Evolutionary conservation across 805 yeast species (phyloP).

Genomic region (Ogataea degrootiae): DNA sequence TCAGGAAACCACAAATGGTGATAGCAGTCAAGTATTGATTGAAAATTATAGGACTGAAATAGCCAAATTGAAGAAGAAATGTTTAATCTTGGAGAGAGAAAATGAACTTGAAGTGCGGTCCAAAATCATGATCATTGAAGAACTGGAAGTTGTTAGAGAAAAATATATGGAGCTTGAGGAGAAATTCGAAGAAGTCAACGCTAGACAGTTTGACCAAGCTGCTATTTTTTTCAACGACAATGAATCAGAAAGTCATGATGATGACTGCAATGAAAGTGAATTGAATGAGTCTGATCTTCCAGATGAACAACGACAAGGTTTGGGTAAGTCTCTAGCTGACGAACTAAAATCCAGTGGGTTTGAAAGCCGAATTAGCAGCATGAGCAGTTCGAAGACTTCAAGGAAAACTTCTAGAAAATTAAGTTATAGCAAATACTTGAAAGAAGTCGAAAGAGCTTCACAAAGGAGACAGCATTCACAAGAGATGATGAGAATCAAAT

Average conservation of each 20-base stretch:
- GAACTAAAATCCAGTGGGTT: conserved; percentile 14
- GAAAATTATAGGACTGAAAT: conserved; percentile 16
- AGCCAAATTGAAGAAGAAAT: conserved; percentile 21
- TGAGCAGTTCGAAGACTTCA: neutral
- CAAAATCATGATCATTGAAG: conserved; percentile 48
- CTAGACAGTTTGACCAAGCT: conserved; percentile 25
- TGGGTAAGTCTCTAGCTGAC: conserved; percentile 13
- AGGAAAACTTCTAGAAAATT: conserved; percentile 9
- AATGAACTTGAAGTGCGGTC: conserved; percentile 50
- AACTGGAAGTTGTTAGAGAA: conserved; percentile 44
- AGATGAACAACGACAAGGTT: neutral
- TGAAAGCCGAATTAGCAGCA: neutral
- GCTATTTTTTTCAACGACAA: conserved; percentile 7
- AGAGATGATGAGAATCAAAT: conserved; percentile 46
- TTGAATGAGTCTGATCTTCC: neutral
- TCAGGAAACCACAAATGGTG: neutral
- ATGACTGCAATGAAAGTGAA: neutral
- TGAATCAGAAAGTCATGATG: conserved; percentile 1
- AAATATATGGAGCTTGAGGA: conserved; percentile 27
- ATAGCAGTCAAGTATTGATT: neutral
- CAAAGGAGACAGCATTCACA: conserved; percentile 31
- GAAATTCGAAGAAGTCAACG: conserved; percentile 24
- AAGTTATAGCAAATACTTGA: conserved; percentile 19
- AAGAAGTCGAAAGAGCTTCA: conserved; percentile 22
- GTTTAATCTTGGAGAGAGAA: conserved; percentile 41